Conservation (phyloP, 208 protist species). For the Chromosphaera perkinsii region DNA sequence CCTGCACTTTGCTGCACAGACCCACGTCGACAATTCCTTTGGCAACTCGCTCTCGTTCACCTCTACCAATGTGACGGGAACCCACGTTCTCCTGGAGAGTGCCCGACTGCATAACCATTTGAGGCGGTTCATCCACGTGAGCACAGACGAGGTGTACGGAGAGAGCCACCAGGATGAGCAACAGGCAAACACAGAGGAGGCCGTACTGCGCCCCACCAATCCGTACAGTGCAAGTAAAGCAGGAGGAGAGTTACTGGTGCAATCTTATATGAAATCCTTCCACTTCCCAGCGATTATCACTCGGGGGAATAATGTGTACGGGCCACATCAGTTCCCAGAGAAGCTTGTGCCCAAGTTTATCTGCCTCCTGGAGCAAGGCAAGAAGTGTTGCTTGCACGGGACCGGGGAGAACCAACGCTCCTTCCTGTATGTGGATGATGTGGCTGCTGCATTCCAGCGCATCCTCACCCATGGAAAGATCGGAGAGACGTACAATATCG, state of each 20-base stretch:
- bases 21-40: constrained; percentile 85
- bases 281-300: constrained; percentile 83
- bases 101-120: constrained; percentile 43
- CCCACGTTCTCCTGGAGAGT: constrained; percentile 80
- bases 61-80: constrained; percentile 79
- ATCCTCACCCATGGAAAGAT: constrained; percentile 3
- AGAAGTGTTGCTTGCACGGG: constrained; percentile 28
- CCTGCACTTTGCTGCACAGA: constrained; percentile 84
- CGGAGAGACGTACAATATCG: constrained; percentile 28
- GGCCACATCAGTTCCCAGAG: constrained; percentile 45
- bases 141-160: constrained; percentile 91
- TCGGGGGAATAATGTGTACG: constrained; percentile 79
- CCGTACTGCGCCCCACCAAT: constrained; percentile 81
- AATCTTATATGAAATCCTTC: constrained; percentile 65
- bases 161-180: too few species aligned
- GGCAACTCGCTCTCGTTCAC: constrained; percentile 79
- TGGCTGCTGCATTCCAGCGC: neutral
- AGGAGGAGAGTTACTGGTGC: constrained; percentile 44
- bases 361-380: neutral
- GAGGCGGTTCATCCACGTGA: constrained; percentile 82
- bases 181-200: constrained; percentile 30
- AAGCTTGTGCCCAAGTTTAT: constrained; percentile 38
- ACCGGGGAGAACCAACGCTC: neutral
- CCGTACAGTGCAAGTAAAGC: constrained; percentile 80
- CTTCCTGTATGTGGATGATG: constrained; percentile 14